Base-by-base conservation (phyloP, 148 eudicot genomes). In the Nyssa sinensis region DNA sequence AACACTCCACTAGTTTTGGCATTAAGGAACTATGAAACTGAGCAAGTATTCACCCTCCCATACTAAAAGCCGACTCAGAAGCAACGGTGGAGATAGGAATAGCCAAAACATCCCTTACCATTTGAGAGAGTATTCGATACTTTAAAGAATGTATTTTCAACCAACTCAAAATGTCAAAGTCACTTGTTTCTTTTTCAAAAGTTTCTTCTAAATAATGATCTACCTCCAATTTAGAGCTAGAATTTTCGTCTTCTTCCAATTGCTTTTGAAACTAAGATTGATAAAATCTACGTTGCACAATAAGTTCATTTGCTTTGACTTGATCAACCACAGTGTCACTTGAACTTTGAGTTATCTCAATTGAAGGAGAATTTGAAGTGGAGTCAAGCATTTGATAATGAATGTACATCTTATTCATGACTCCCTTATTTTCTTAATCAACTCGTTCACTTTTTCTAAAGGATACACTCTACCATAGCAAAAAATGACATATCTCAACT, bases 161-260 rank as follows among this genome's bases (percentile, higher is more conserved):
- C 71, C 71, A 41, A 24, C 10, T 21, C 21, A 67, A 67, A 47
- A 44, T 41, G 13, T 66, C 69, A 35, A 66, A 66, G n/a, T n/a
- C n/a, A n/a, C n/a, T n/a, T n/a, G n/a, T n/a, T n/a, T n/a, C n/a
- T n/a, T n/a, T n/a, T n/a, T 7, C 24, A 39, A 62, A 1, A 62
- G 6, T n/a, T 47, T 67, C 58, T 16, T 67, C 33, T 19, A 67
- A 44, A 12, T 41, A 67, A 10, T 23, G 41, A 17, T 67, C 33
- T 1, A 67, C 32, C 10, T 67, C 58, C 14, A 58, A 67, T 24
- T 39, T 32, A 0, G 47, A 9, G 1, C 47, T 12, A 8, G 17
- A n/a, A n/a, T n/a, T n/a, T n/a, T n/a, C 4, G 34, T 44, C 47
- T 1, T 65, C 19, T 34, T 19, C 69, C 47, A 2, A 7, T 65